phyloP scores from a whole-genome alignment of 257 asterid species.

The Apocynum venetum region DNA sequence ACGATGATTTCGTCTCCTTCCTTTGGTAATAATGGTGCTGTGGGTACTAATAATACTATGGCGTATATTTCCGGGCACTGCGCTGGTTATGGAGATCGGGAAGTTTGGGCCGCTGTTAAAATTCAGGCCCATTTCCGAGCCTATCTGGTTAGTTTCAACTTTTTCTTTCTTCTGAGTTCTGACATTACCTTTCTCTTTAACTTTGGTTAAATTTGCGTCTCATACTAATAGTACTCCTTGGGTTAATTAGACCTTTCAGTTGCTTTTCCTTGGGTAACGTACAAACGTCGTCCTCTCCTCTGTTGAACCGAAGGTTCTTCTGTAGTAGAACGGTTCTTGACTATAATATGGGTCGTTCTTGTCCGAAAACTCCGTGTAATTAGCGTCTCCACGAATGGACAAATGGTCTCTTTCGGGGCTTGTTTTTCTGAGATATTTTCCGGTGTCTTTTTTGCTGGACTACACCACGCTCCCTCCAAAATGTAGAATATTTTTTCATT shows the following conservation, averaged over 20 bases:
- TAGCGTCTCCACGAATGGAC: not conserved
- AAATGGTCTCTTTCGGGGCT: not conserved
- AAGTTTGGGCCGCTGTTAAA: constrained; percentile 33
- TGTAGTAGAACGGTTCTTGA: not conserved
- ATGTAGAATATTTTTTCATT: not conserved
- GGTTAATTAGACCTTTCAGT: not conserved
- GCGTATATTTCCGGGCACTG: constrained; percentile 18
- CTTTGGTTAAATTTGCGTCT: not conserved
- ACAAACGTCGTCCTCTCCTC: not conserved
- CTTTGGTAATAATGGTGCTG: too few species aligned
- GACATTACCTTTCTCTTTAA: not conserved
- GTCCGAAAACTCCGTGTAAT: not conserved
- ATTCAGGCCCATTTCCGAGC: constrained; percentile 50
- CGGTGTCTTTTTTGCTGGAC: constrained; percentile 1
- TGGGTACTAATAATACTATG: not conserved
- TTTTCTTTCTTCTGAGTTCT: not conserved
- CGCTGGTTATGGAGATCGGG: constrained; percentile 15
- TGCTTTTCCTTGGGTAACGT: not conserved
- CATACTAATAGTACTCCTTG: not conserved
- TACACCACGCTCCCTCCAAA: not conserved
- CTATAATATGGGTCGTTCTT: not conserved
- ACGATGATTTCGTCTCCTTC: constrained; percentile 16
- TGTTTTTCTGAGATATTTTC: not conserved
- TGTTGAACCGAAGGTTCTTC: not conserved
- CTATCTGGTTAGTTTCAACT: constrained; percentile 35